These are phyloP conservation scores for Zygnema circumcarinatum DNA, from an alignment of 139 green algal genomes.

Conservation along the genomic window DNA sequence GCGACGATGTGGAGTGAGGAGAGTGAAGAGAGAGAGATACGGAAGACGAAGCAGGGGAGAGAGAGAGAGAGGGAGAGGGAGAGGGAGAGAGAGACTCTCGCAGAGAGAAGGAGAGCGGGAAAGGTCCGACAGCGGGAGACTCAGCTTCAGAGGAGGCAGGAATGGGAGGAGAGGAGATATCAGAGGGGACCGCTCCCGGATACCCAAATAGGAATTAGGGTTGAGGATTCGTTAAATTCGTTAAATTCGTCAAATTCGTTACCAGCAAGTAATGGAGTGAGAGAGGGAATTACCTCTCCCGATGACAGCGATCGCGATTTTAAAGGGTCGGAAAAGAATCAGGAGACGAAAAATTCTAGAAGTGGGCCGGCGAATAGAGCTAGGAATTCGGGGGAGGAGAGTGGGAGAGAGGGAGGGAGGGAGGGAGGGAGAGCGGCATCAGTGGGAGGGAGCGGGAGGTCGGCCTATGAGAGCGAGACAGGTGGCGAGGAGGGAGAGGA, in stretches of 20 bases:
- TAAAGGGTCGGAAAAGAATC: neutral
- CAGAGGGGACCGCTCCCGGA: neutral
- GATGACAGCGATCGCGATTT: constrained; percentile 3
- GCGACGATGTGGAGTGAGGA: neutral
- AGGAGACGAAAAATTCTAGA: neutral
- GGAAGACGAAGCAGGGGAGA: constrained; percentile 14
- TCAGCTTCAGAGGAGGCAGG: neutral
- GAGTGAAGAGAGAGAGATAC: constrained; percentile 26
- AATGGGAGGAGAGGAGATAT: neutral
- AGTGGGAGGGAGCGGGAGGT: neutral
- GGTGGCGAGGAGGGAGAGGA: neutral
- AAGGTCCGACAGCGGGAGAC: neutral
- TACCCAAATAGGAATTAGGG: neutral
- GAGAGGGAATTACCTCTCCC: neutral
- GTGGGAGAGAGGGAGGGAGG: neutral
- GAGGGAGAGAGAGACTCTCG: constrained; percentile 20
- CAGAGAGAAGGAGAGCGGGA: neutral
- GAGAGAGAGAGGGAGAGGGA: constrained; percentile 22
- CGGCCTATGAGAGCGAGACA: neutral
- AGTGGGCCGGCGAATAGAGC: neutral
- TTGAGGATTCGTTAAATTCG: too few species aligned
- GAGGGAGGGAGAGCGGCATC: neutral
- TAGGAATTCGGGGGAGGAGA: neutral
- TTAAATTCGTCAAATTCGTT: too few species aligned
- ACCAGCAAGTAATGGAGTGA: too few species aligned